phyloP scores from a whole-genome alignment of 306 rosid genomes.

The Cyclanthera cordifolia region DNA sequence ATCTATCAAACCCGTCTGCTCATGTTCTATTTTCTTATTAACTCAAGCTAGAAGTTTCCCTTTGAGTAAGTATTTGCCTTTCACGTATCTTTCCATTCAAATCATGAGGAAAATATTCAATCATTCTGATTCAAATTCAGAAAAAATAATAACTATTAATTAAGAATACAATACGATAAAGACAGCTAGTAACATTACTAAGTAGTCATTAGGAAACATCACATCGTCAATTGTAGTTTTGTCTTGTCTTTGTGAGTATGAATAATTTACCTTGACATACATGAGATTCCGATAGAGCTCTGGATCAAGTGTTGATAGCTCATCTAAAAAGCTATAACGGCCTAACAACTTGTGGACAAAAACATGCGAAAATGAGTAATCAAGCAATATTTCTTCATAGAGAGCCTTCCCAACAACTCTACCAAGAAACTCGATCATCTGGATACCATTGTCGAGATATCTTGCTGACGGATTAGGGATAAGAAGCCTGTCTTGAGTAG shows the following conservation, averaged over 20 bases:
- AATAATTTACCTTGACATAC: conserved; percentile 77
- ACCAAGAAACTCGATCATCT: conserved; percentile 96
- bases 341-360: conserved; percentile 89
- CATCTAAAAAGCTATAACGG: conserved; percentile 91
- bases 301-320: conserved; percentile 88
- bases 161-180: neutral
- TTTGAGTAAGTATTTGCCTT: neutral
- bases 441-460: conserved; percentile 78
- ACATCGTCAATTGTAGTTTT: neutral
- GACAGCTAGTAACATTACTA: neutral
- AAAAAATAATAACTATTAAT: neutral
- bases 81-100: neutral
- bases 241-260: neutral
- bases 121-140: neutral
- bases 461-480: conserved; percentile 78
- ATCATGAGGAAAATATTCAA: neutral
- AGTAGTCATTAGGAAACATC: conserved; percentile 1
- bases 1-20: neutral
- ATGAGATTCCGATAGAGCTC: conserved; percentile 85
- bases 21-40: neutral
- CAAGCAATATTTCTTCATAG: conserved; percentile 91
- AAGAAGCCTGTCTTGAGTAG: conserved; percentile 73
- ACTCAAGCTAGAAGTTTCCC: neutral
- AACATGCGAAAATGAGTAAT: conserved; percentile 89
- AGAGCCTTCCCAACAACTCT: conserved; percentile 96